Base-by-base conservation (phyloP, 768 basidiomycete species). In the Wakefieldia striispora region DNA sequence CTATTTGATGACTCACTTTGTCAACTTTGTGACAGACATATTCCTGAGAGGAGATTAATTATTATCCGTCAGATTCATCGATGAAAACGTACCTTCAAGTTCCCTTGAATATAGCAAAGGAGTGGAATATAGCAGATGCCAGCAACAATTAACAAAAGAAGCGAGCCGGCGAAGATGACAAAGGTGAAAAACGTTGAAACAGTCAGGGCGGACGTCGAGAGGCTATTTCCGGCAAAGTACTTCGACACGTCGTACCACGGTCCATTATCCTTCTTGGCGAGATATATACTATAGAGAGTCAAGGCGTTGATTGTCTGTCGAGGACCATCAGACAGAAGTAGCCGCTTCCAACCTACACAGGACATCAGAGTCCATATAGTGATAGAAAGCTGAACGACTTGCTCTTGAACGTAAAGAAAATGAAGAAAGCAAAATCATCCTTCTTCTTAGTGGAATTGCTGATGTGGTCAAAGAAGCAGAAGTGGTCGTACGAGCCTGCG, bases 361-460 rank as follows among this genome's bases (percentile, higher is more conserved):
- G 12, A 34, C 3, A 16, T 53, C 20, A 59, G 45, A 24, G 10
- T 38, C 40, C 40, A 33, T 23, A 35, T 12, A 35, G 13, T 35
- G n/a, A 40, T 17, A 43, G 12, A 19, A 29, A 40, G 38, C 14
- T 16, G 43, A 19, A 42, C 7, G 17, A 74, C 84, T 46, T 53
- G 91, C 95, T 95, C 78, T 99, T 99, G 81, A 99, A 98, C 1
- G 88, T 89, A 72, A 99, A 99, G 82, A 98, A 99, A 64, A 98
- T 82, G 70, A 97, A 99, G 78, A 98, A 98, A 29, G 95, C 95
- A 70, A 99, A 94, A 63, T 97, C 92, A 65, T 99, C 97, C 69
- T 88, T 94, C 54, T 83, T 84, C 78, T 95, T 97, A 26, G 93
- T 94, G 23, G 97, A 98, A 63, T 91, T 86, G 63, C 84, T 85